These are phyloP conservation scores for Russula ochroleuca DNA, from an alignment of 768 basidiomycete genomes.

Conservation along the genomic window DNA sequence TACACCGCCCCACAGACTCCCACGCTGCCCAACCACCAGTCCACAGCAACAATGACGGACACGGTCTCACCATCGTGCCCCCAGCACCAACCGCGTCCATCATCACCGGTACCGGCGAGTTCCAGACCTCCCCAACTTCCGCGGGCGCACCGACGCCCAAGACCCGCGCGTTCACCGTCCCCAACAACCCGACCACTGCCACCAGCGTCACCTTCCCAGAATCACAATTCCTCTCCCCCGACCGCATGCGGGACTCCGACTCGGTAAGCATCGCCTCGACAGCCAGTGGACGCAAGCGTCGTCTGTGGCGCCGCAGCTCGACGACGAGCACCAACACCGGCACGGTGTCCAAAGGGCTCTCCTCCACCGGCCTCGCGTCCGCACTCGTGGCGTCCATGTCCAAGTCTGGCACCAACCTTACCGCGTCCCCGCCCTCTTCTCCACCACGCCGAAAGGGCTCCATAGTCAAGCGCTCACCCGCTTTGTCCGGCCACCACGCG, in stretches of 20 bases:
- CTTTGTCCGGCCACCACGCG: slow-evolving; percentile 12
- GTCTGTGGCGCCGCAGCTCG: slow-evolving; percentile 22
- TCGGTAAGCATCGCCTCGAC: slow-evolving; percentile 27
- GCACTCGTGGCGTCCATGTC: slow-evolving; percentile 68
- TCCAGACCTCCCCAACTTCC: slow-evolving; percentile 11
- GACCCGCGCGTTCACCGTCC: slow-evolving; percentile 9
- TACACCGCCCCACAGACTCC: slow-evolving; percentile 8
- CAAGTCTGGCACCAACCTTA: not conserved
- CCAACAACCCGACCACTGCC: not conserved
- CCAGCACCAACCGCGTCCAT: slow-evolving; percentile 49
- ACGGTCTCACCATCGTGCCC: slow-evolving; percentile 30
- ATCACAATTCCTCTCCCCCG: slow-evolving; percentile 18
- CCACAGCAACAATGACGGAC: not conserved
- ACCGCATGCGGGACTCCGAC: slow-evolving; percentile 26
- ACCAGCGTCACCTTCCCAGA: not conserved
- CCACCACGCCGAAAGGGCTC: slow-evolving; percentile 8
- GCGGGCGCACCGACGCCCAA: slow-evolving; percentile 1
- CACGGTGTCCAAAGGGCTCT: not conserved
- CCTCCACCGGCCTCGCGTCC: slow-evolving; percentile 51
- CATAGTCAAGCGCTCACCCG: slow-evolving; percentile 18
- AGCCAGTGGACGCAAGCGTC: slow-evolving; percentile 24
- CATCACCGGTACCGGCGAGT: slow-evolving; percentile 33
- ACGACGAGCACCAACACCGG: not conserved
- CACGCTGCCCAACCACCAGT: not conserved
- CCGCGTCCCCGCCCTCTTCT: slow-evolving; percentile 4